These are phyloP conservation scores for Candida sp. DNA, from an alignment of 1,139 yeast species.

Conservation along the genomic window DNA sequence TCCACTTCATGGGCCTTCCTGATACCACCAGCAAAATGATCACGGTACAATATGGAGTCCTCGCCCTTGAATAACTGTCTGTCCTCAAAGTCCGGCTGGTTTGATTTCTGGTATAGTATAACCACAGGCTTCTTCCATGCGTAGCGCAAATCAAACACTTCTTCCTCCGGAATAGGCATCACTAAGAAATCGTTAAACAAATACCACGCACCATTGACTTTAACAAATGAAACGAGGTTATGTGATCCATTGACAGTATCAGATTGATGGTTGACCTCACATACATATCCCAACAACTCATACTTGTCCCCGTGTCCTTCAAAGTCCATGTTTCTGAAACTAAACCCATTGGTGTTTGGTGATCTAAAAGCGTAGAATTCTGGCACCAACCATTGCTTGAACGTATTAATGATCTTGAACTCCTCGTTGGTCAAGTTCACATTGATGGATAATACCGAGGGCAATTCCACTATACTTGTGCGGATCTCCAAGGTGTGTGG, in stretches of 20 bases:
- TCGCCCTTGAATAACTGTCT: constrained; percentile 46
- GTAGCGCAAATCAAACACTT: constrained; percentile 65
- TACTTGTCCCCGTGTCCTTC: constrained; percentile 42
- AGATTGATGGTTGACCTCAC: constrained; percentile 64
- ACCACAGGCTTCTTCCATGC: constrained; percentile 89
- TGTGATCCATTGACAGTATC: constrained; percentile 53
- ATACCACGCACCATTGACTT: constrained; percentile 69
- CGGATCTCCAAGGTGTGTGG: constrained; percentile 57
- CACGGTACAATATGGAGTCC: constrained; percentile 70
- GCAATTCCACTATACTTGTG: constrained; percentile 52
- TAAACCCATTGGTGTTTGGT: constrained; percentile 17
- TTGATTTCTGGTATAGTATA: constrained; percentile 61
- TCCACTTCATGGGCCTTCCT: constrained; percentile 64
- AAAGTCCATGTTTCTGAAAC: constrained; percentile 37
- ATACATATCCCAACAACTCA: constrained; percentile 70
- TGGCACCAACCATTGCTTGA: constrained; percentile 62
- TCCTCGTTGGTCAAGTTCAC: constrained; percentile 58
- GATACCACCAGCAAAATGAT: constrained; percentile 75
- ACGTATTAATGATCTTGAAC: constrained; percentile 33
- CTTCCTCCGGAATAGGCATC: constrained; percentile 75
- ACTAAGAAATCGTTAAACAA: constrained; percentile 93
- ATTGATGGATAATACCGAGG: constrained; percentile 70
- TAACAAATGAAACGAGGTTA: constrained; percentile 60
- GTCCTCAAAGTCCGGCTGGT: constrained; percentile 24
- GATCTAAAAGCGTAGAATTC: constrained; percentile 52